Evolutionary conservation across 75 land plant genomes (phyloP).

Genomic region (Picea glauca): DNA sequence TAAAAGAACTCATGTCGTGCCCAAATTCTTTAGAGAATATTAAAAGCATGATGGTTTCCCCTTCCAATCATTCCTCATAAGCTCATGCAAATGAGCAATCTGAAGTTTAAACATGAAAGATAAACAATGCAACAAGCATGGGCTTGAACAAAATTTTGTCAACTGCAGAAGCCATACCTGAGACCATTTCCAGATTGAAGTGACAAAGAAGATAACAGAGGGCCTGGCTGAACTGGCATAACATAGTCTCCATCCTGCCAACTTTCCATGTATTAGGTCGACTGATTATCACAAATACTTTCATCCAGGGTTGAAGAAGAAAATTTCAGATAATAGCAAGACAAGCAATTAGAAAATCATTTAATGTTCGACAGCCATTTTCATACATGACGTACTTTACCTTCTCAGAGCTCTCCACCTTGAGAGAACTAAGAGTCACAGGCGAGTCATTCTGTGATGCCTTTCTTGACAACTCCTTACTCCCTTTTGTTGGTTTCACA

Average conservation of each 20-base stretch:
- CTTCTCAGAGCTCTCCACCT: background rate
- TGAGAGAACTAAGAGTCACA: background rate
- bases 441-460: background rate
- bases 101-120: background rate
- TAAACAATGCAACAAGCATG: background rate
- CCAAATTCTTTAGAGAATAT: background rate
- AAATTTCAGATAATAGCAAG: background rate
- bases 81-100: background rate
- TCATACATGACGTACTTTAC: background rate
- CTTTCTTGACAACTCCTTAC: background rate
- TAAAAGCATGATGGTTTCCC: background rate
- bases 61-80: background rate
- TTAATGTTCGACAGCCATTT: background rate
- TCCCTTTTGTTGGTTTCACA: background rate
- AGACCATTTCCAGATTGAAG: background rate
- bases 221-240: background rate
- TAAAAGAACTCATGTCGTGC: background rate
- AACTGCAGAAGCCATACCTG: constrained; percentile 9
- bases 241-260: constrained; percentile 12
- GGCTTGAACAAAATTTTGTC: background rate
- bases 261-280: background rate
- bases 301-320: background rate
- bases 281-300: background rate
- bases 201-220: background rate
- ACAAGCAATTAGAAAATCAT: background rate